phyloP scores from a whole-genome alignment of 768 basidiomycete genomes.

The Phanerochaete carnosa region DNA sequence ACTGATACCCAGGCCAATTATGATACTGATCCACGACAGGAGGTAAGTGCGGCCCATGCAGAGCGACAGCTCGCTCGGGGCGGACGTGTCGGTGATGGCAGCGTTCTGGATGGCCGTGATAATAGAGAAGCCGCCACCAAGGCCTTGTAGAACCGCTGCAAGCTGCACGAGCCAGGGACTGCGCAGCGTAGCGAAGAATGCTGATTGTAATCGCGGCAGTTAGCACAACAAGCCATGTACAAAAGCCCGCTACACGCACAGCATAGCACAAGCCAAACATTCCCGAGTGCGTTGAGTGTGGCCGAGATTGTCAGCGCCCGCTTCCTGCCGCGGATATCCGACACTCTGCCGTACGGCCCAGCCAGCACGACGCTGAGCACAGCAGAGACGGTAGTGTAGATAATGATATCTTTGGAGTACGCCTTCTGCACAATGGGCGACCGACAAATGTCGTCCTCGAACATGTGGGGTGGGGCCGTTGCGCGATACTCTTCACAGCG shows the following conservation, averaged over 20 bases:
- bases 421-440: background rate
- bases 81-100: background rate
- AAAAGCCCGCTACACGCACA: background rate
- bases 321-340: background rate
- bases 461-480: background rate
- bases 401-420: background rate
- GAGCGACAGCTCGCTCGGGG: background rate
- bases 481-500: background rate
- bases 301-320: background rate
- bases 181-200: background rate
- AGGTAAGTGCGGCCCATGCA: background rate
- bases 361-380: background rate
- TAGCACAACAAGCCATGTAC: background rate
- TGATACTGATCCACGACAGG: background rate
- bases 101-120: background rate
- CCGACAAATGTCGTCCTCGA: background rate
- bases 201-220: background rate
- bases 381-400: background rate
- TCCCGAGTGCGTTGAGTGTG: background rate
- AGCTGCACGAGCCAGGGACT: background rate
- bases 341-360: background rate
- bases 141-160: background rate
- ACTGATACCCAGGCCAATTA: background rate
- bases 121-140: background rate
- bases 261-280: background rate